Percentiles rank a stretch among this genome's conserved stretches.
These are phyloP conservation scores for Huntiella moniliformis DNA, from an alignment of 2,329 filamentous ascomycete genomes.

Conservation along the genomic window DNA sequence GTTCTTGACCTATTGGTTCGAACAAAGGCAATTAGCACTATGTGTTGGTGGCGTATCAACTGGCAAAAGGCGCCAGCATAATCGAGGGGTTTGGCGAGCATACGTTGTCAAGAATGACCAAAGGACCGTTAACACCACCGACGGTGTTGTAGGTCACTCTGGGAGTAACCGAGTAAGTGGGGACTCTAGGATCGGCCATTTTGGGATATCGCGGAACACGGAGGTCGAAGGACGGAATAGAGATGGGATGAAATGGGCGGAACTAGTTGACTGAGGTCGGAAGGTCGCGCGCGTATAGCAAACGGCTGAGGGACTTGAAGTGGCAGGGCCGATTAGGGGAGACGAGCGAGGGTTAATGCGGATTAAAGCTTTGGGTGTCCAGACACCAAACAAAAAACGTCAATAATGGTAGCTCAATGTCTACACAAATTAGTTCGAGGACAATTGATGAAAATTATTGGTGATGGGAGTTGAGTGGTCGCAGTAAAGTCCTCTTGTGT, in stretches of 20 bases:
- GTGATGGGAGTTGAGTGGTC: no score
- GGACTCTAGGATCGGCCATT: constrained; percentile 32
- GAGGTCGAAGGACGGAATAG: no score
- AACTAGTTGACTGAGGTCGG: no score
- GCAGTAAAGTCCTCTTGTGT: no score
- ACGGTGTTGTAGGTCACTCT: constrained; percentile 91
- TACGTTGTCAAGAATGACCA: constrained; percentile 95
- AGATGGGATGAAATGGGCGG: no score
- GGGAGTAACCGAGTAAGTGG: constrained; percentile 40
- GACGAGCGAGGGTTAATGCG: not conserved
- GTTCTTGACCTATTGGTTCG: constrained; percentile 65
- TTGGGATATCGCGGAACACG: not conserved
- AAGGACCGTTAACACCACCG: constrained; percentile 88
- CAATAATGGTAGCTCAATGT: not conserved
- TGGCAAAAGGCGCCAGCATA: no score
- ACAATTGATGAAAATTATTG: no score
- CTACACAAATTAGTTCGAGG: no score
- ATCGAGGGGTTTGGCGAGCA: not conserved
- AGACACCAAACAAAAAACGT: constrained; percentile 5
- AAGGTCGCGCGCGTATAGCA: no score
- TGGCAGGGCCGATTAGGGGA: no score
- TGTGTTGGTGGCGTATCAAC: no score
- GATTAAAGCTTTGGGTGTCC: not conserved
- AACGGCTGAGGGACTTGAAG: no score
- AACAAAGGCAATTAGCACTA: not conserved